Conservation (phyloP, 139 green algal genomes). For the Spirogloea muscicola region DNA sequence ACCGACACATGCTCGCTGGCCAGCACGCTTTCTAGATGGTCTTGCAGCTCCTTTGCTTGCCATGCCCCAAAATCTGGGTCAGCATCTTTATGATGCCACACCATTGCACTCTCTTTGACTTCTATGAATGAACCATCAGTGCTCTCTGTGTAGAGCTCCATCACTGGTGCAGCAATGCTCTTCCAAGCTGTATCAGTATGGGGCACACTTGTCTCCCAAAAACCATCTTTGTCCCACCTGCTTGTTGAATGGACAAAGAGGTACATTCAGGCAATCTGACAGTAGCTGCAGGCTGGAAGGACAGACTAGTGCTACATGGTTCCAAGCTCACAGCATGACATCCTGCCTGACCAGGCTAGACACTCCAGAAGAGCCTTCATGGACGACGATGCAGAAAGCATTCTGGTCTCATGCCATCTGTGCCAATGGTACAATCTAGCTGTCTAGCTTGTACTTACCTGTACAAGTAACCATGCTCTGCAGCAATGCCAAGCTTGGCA, state of each 20-base stretch:
- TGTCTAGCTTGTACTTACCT: too few relatives aligned
- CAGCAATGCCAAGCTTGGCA: slow-evolving; percentile 73
- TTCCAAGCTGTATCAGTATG: slow-evolving; percentile 39
- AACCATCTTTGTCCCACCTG: slow-evolving; percentile 1
- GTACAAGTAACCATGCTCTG: slow-evolving; percentile 89
- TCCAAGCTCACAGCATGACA: too few relatives aligned
- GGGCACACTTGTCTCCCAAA: slow-evolving; percentile 24
- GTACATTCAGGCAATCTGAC: too few relatives aligned
- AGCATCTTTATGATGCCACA: slow-evolving; percentile 93
- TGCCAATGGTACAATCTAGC: too few relatives aligned
- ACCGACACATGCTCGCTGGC: slow-evolving; percentile 85
- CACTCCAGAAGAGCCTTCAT: too few relatives aligned
- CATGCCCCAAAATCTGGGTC: slow-evolving; percentile 95
- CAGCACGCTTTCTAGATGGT: slow-evolving; percentile 95
- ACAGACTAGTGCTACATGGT: too few relatives aligned
- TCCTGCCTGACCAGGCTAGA: too few relatives aligned
- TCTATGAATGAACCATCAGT: slow-evolving; percentile 93
- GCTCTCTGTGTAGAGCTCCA: slow-evolving; percentile 79
- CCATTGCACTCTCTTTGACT: slow-evolving; percentile 80
- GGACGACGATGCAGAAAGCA: too few relatives aligned
- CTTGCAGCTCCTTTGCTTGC: slow-evolving; percentile 98
- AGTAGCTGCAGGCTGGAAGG: too few relatives aligned
- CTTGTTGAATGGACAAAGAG: too few relatives aligned
- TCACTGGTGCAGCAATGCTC: slow-evolving; percentile 43
- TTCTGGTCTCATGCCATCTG: too few relatives aligned